phyloP scores from a whole-genome alignment of 768 basidiomycete species.

The Leccinum variicolor region DNA sequence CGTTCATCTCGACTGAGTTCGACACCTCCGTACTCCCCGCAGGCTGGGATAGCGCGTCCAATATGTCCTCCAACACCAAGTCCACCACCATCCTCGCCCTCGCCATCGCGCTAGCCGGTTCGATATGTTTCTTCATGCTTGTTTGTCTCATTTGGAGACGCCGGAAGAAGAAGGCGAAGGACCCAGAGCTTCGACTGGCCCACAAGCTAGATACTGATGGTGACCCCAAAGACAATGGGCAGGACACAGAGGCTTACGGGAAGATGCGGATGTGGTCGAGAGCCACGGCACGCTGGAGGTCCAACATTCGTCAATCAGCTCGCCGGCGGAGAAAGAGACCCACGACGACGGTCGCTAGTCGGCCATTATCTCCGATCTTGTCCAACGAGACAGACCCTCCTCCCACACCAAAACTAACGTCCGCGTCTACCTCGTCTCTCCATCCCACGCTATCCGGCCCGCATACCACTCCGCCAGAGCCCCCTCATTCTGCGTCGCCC shows the following conservation, averaged over 20 bases:
- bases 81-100: slow-evolving; percentile 52
- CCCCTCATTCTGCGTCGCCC: slow-evolving; percentile 30
- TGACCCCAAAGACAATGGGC: slow-evolving; percentile 28
- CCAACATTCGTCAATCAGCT: slow-evolving; percentile 56
- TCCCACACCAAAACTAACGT: slow-evolving; percentile 1
- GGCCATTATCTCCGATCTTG: slow-evolving; percentile 19
- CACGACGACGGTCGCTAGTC: neutral
- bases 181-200: slow-evolving; percentile 49
- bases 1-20: slow-evolving; percentile 17
- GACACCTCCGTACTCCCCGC: slow-evolving; percentile 42
- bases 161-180: slow-evolving; percentile 36
- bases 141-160: slow-evolving; percentile 59
- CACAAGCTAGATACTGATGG: slow-evolving; percentile 23
- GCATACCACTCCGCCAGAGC: neutral
- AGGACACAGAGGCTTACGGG: slow-evolving; percentile 44
- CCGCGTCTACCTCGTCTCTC: neutral
- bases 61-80: slow-evolving; percentile 25
- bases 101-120: slow-evolving; percentile 58
- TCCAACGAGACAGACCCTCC: neutral
- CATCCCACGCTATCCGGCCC: slow-evolving; percentile 1
- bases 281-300: slow-evolving; percentile 68
- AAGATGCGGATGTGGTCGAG: slow-evolving; percentile 62
- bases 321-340: slow-evolving; percentile 47
- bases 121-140: slow-evolving; percentile 61
- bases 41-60: slow-evolving; percentile 43